These are phyloP conservation scores for Fistulinella cinereoalba DNA, from an alignment of 1,284 basidiomycete species.

Conservation along the genomic window DNA sequence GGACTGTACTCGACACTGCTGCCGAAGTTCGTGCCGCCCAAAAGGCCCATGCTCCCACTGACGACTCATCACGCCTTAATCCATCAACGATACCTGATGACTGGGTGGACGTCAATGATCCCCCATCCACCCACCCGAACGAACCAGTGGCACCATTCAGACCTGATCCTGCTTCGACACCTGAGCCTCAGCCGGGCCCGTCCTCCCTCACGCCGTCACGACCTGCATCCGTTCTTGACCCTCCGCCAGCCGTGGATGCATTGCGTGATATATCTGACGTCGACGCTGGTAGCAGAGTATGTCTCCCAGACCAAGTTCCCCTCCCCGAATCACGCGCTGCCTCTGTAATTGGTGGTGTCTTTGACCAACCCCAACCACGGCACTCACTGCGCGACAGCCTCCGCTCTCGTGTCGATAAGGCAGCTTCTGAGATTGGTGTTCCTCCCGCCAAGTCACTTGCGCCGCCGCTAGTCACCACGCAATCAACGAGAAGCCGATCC, in stretches of 20 bases:
- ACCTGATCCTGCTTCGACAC: slow-evolving; percentile 6
- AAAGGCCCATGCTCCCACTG: slow-evolving; percentile 2
- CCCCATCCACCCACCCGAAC: slow-evolving; percentile 3
- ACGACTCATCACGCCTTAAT: slow-evolving; percentile 17
- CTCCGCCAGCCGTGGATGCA: slow-evolving; percentile 7
- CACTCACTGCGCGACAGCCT: slow-evolving; percentile 8
- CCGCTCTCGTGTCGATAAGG: slow-evolving; percentile 15
- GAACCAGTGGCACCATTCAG: slow-evolving; percentile 6
- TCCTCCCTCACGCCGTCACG: slow-evolving; percentile 5
- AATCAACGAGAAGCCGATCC: slow-evolving; percentile 4
- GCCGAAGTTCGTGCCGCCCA: slow-evolving; percentile 1
- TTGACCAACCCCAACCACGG: slow-evolving; percentile 25
- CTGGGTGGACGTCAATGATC: slow-evolving; percentile 27
- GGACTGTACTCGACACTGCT: background rate
- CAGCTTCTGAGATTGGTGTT: slow-evolving; percentile 26
- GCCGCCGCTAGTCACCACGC: slow-evolving; percentile 5
- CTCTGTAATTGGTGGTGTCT: slow-evolving; percentile 28
- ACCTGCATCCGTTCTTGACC: slow-evolving; percentile 14
- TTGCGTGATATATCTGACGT: slow-evolving; percentile 18
- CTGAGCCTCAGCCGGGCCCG: slow-evolving; percentile 2
- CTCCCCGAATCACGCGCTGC: slow-evolving; percentile 32
- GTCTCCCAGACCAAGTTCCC: slow-evolving; percentile 19
- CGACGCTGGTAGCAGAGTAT: slow-evolving; percentile 6
- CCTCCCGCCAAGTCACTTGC: slow-evolving; percentile 8
- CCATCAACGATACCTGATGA: slow-evolving; percentile 27